phyloP scores from a whole-genome alignment of 1,284 basidiomycete genomes.

The Sanghuangporus weigelae region DNA sequence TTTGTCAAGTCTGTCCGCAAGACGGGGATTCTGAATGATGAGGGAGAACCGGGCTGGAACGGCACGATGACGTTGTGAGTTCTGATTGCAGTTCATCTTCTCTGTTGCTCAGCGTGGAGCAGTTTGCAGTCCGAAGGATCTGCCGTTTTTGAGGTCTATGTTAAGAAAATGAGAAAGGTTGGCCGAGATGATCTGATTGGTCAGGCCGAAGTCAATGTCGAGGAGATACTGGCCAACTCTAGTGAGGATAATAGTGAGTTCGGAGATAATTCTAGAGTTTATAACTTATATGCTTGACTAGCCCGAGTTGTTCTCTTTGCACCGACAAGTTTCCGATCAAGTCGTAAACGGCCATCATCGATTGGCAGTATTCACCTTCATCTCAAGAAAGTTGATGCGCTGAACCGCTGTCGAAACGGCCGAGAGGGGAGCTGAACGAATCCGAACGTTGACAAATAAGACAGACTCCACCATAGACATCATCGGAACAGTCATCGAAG shows the following conservation, averaged over 20 bases:
- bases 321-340: too few species aligned
- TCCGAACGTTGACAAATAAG: neutral
- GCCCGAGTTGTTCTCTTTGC: too few species aligned
- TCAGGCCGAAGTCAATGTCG: neutral
- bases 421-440: neutral
- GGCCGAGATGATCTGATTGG: too few species aligned
- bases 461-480: neutral
- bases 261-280: neutral
- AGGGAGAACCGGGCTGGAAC: neutral
- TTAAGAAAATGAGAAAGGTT: too few species aligned
- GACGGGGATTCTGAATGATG: neutral
- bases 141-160: too few species aligned
- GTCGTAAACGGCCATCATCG: too few species aligned
- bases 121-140: too few species aligned
- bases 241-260: neutral
- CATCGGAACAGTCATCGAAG: neutral
- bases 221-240: neutral
- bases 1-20: neutral
- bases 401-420: neutral
- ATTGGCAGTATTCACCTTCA: neutral
- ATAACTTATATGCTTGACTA: neutral
- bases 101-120: too few species aligned
- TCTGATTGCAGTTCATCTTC: too few species aligned
- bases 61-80: neutral
- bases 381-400: neutral